A percentile compares a stretch with the other conserved stretches of the same genome.
These are phyloP conservation scores for Piromyces finnis DNA, from an alignment of 192 early-diverging fungal genomes.

Conservation along the genomic window DNA sequence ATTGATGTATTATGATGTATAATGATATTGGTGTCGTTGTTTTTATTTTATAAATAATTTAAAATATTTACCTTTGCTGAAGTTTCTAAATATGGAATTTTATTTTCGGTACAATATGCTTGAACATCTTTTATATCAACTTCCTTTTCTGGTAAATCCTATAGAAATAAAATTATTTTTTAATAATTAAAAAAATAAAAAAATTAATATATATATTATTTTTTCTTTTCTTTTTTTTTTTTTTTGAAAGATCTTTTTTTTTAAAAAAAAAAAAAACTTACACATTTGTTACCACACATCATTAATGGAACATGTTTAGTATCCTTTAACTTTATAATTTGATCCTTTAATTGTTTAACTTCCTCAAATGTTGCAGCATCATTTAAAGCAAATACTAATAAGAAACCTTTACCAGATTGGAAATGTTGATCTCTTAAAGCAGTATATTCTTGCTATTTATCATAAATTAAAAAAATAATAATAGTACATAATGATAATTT, in stretches of 20 bases:
- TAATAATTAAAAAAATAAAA: neutral
- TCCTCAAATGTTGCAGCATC: conserved; percentile 29
- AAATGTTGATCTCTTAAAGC: conserved; percentile 32
- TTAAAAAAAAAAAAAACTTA: conserved; percentile 8
- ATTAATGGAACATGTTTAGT: conserved; percentile 32
- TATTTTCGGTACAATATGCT: conserved; percentile 12
- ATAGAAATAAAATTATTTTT: neutral
- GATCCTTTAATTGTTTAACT: conserved; percentile 32
- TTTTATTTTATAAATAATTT: no score
- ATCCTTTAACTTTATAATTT: conserved; percentile 32
- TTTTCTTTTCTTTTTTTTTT: no score
- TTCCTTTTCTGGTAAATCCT: conserved; percentile 31
- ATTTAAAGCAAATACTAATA: conserved; percentile 34
- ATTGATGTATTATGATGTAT: no score
- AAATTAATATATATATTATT: no score
- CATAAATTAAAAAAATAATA: neutral
- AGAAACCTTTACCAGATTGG: conserved; percentile 30
- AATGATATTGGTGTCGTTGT: no score
- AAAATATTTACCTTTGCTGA: conserved; percentile 34
- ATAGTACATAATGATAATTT: no score
- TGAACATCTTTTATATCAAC: conserved; percentile 14
- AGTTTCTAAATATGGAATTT: conserved; percentile 28
- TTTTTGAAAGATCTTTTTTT: no score
- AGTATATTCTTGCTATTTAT: conserved; percentile 27
- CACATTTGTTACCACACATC: conserved; percentile 38